phyloP scores from a whole-genome alignment of 345 rosid genomes.

The thale cress (Arabidopsis thaliana) region DNA sequence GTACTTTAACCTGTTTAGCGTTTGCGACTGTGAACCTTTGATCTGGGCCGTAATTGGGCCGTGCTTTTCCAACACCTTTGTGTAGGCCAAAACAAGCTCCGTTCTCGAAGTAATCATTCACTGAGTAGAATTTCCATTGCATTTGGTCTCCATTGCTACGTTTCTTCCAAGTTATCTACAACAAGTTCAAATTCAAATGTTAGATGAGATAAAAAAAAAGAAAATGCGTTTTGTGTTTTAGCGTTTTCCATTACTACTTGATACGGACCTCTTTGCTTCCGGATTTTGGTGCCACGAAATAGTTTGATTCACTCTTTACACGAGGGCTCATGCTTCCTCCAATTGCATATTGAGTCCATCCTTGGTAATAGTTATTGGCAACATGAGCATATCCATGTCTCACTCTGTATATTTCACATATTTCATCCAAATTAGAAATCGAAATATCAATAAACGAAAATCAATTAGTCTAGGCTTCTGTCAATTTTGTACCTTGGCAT shows the following conservation, averaged over 20 bases:
- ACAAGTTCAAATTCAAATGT: neutral
- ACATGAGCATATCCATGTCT: conserved; percentile 79
- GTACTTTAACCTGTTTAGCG: conserved; percentile 48
- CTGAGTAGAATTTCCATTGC: conserved; percentile 67
- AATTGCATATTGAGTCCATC: conserved; percentile 83
- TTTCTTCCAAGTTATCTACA: conserved; percentile 64
- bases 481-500: conserved; percentile 59
- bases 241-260: neutral
- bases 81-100: conserved; percentile 61
- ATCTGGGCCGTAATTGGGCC: conserved; percentile 50
- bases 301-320: conserved; percentile 77
- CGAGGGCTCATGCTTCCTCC: conserved; percentile 86
- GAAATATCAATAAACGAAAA: neutral
- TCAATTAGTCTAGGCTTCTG: neutral
- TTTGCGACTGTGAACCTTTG: conserved; percentile 56
- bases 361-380: conserved; percentile 74
- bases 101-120: conserved; percentile 58
- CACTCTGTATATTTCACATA: conserved; percentile 51
- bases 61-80: conserved; percentile 55
- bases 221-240: neutral
- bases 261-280: conserved; percentile 56
- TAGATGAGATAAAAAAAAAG: neutral
- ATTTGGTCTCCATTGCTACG: conserved; percentile 34
- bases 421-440: neutral
- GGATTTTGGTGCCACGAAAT: conserved; percentile 61